Evolutionary conservation across 805 yeast genomes (phyloP), one percentile per base, ranked within the genome.

Genomic region (Hanseniaspora clermontiae): DNA sequence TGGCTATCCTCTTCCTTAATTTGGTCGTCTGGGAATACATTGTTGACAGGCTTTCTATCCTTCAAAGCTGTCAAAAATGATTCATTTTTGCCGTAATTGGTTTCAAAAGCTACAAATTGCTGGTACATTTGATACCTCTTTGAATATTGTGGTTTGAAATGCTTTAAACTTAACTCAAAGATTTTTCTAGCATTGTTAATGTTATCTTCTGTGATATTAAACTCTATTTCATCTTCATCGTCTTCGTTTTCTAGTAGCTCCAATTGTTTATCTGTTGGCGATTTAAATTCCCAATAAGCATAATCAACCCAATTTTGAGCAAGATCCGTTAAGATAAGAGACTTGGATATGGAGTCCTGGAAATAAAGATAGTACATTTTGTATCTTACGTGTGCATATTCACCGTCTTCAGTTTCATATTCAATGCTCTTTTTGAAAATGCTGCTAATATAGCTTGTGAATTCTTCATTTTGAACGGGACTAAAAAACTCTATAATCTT

Each of bases 281-380:
- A 74, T 0, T 82, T 72, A 2, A 84, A 71, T 65, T 87, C 95
- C 66, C 85, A 84, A 60, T 80, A 68, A 1, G 95, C 95, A 62
- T 73, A 76, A 29, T 81, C 73, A 14, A 84, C 75, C 87, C 93
- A 84, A 2, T 71, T 63, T 27, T 70, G 66, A 4, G 76, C 70
- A 4, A 71, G 63, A 39, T 64, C 60, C 6, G 65, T 64, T 5
- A 46, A 46, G 20, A 53, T 4, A 12, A 15, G 1, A 70, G 63
- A 49, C 75, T 72, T 61, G 75, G 15, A 46, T 83, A 61, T 0
- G 61, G 60, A 7, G n/a, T 51, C 55, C 17, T 42, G 37, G 2
- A 53, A 46, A 46, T 53, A 46, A 0, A 7, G 11, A 12, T 12
- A 6, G 36, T 49, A 53, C 7, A 53, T 17, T 6, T 36, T 15